Evolutionary conservation across 148 eudicot species (phyloP), one percentile per base, ranked within the genome.

Genomic region (Silene uniflora): DNA sequence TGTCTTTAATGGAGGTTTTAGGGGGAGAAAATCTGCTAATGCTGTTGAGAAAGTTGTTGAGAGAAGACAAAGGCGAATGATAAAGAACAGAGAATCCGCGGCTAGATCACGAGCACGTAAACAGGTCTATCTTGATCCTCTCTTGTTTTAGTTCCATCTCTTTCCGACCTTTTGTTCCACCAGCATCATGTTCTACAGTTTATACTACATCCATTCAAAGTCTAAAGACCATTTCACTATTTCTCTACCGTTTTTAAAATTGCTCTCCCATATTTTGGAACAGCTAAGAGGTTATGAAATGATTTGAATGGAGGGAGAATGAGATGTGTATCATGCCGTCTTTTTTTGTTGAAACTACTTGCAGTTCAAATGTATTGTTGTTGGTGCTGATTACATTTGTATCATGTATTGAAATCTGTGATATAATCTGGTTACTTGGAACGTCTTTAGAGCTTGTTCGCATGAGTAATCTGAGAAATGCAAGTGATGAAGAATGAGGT

Each of bases 61-160:
- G 76, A 86, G 98, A 83, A 84, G 97, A 76, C 98, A 92, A 76
- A 89, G 91, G 77, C 86, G 98, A 61, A 92, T 92, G 98, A 90
- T 91, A 58, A 94, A 92, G 83, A 94, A 92, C 73, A 78, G 97
- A 75, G 98, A 94, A 62, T 94, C 98, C 9, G 98, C 98, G 80
- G 97, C 98, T 29, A 86, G 97, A 77, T 94, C 97, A 68, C 84
- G 98, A 72, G 97, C 97, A 69, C 95, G 97, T 73, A 94, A 94
- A 78, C 96, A 94, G 98, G 98, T 91, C 44, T 72, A 82, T 58
- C 25, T 68, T 67, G 19, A 61, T 47, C 46, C 47, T 49, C 22
- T 21, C 25, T 62, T 21, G 32, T 54, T 25, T 8, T 68, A 25
- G 64, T 46, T 25, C 13, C 25, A 21, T 5, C 67, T 62, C 5